A percentile compares a stretch with the other conserved stretches of the same genome.
Evolutionary conservation across 225 moss, liverwort and hornwort species (phyloP).

Genomic region (Bryoerythrophyllum caledonicum): DNA sequence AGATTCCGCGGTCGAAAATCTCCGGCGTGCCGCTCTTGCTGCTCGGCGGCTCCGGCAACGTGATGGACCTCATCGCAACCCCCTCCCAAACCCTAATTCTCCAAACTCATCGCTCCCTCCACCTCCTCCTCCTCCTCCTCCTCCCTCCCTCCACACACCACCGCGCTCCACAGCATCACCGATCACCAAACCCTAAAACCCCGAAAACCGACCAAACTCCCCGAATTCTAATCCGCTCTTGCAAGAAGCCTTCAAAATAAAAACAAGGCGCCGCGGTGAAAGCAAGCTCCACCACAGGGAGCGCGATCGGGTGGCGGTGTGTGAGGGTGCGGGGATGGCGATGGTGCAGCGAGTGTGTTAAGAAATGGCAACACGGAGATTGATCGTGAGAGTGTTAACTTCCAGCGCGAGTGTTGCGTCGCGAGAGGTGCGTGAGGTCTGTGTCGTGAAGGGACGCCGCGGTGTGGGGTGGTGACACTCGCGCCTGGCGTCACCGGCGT

Average conservation of each 20-base stretch:
- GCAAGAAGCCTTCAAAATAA: background rate
- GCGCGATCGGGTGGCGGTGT: background rate
- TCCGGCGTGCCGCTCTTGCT: slow-evolving; percentile 71
- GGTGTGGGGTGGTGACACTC: no score
- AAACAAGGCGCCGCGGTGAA: no score
- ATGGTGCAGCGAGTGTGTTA: background rate
- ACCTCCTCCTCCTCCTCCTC: background rate
- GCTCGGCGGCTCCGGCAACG: slow-evolving; percentile 82
- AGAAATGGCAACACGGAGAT: no score
- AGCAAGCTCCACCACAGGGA: no score
- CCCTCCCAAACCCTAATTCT: slow-evolving; percentile 31
- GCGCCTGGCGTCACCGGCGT: no score
- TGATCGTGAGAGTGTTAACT: background rate
- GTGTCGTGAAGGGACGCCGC: no score
- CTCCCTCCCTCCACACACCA: background rate
- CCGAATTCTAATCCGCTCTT: background rate
- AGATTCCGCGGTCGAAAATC: slow-evolving; percentile 81
- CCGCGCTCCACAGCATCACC: no score
- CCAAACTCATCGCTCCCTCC: slow-evolving; percentile 12
- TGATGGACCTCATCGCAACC: slow-evolving; percentile 67
- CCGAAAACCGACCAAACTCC: no score
- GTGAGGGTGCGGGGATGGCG: background rate
- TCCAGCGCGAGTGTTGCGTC: background rate
- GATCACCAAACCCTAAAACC: background rate
- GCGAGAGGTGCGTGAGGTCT: no score